phyloP scores from a whole-genome alignment of 1,139 yeast species.

The Wickerhamomyces sp. region DNA sequence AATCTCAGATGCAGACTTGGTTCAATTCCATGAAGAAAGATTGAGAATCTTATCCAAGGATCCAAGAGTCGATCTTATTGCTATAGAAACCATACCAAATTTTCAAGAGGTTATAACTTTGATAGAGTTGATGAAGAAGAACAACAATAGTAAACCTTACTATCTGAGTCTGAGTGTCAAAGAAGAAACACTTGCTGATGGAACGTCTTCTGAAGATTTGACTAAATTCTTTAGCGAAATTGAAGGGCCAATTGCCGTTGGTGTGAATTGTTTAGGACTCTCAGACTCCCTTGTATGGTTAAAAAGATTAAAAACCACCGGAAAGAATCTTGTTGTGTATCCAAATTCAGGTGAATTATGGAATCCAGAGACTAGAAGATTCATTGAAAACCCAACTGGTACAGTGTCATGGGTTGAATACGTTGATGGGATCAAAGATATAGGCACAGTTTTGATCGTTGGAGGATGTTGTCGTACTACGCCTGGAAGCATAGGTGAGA shows the following conservation, averaged over 20 bases:
- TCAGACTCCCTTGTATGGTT: slow-evolving; percentile 26
- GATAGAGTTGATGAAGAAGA: slow-evolving; percentile 22
- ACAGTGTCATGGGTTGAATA: slow-evolving; percentile 21
- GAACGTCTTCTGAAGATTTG: slow-evolving; percentile 27
- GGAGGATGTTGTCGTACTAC: slow-evolving; percentile 62
- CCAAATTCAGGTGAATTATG: slow-evolving; percentile 56
- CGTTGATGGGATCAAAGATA: slow-evolving; percentile 31
- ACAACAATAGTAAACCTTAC: slow-evolving; percentile 18
- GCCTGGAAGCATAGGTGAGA: slow-evolving; percentile 25
- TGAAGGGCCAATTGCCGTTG: slow-evolving; percentile 29
- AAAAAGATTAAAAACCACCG: slow-evolving; percentile 8
- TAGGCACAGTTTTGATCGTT: slow-evolving; percentile 31
- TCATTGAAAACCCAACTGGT: slow-evolving; percentile 17
- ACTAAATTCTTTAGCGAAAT: slow-evolving; percentile 5
- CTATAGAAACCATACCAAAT: slow-evolving; percentile 64
- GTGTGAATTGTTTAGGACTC: slow-evolving; percentile 41
- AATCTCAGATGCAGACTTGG: slow-evolving; percentile 29
- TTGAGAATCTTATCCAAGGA: slow-evolving; percentile 34
- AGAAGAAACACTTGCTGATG: slow-evolving; percentile 36
- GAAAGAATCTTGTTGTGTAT: slow-evolving; percentile 35
- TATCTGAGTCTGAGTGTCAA: slow-evolving; percentile 36
- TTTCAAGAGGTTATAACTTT: slow-evolving; percentile 41
- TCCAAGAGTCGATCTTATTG: slow-evolving; percentile 45
- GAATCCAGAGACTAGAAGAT: slow-evolving; percentile 27
- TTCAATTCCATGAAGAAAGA: slow-evolving; percentile 45